Evolutionary conservation across 2,329 filamentous ascomycete genomes (phyloP), one percentile per base, ranked within the genome.

Genomic region (Fusarium robinianum): DNA sequence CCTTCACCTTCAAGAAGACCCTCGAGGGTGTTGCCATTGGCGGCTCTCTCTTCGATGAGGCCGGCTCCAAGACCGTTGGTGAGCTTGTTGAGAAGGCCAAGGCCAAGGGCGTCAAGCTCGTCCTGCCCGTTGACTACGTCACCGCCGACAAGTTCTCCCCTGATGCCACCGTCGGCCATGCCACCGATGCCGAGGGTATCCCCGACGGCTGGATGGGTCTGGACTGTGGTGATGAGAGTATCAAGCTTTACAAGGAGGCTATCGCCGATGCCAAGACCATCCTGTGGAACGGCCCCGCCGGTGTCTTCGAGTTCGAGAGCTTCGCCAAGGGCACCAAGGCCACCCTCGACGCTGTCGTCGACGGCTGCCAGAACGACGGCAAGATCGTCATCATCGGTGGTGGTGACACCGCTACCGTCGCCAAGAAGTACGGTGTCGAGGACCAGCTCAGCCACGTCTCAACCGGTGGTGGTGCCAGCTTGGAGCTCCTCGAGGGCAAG

Each of bases 1-100:
- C 94, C 53, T 99, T 97, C 78, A 99, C 94, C 63, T 99, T 99
- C 83, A 97, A 97, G 83, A 99, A 99, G 83, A 92, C 90, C n/a
- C 81, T 97, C 44, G 83, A 96, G 74, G 79, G 81, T 68, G 85
- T 97, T 65, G 81, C 85, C 72, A 99, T 99, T 59, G 94, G 94
- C 51, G 84, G 84, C 77, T 94, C 79, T 38, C 81, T 99, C 63
- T 99, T 95, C 69, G 94, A 99, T 64, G 89, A 96, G 78, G 86
- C 86, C 38, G 94, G 94, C 61, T 81, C 87, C 78, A 90, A 96
- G 84, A 96, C 88, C 27, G 92, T 97, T 47, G 83, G 79, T 51
- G 78, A 88, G 63, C 82, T 99, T 55, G 80, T 96, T 53, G 86
- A 92, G 74, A 99, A 97, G 84, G 94, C 95, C 62, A 90, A 96